Evolutionary conservation across 768 basidiomycete genomes (phyloP), one percentile per base, ranked within the genome.

Genomic region (Collybia sordida): DNA sequence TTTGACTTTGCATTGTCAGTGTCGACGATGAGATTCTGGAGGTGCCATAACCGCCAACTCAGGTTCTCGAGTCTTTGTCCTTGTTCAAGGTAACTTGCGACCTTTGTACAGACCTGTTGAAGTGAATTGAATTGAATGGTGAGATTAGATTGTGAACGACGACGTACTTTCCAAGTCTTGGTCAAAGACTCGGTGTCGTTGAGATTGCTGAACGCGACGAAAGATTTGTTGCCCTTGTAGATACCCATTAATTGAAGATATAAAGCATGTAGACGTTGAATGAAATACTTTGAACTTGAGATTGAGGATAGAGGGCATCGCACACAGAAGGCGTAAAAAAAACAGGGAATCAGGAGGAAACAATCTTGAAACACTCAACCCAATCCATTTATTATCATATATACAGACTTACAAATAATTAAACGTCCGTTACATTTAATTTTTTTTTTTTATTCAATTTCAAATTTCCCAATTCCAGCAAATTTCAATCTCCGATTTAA

Each of bases 191-290:
- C 91, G 46, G 81, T 76, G 73, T 93, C 91, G 72, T 80, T 73
- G 71, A 93, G 81, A 73, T 92, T 90, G 68, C 87, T 88, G 73
- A 93, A 93, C 53, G 91, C 90, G 69, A 93, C 88, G 68, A 93
- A 93, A 66, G 91, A 93, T 77, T 93, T 93, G 83, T 93, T 93
- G 72, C 91, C 88, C 90, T n/a, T n/a, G n/a, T n/a, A n/a, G n/a
- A n/a, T n/a, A n/a, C n/a, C n/a, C n/a, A n/a, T n/a, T n/a, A n/a
- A n/a, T n/a, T 91, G 79, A 11, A 31, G 9, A 63, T 45, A 40
- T 34, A 41, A 49, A 15, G 40, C 40, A 43, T 35, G 54, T 47
- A 24, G 38, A 54, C 38, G 22, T 35, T 41, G 51, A 41, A 42
- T 52, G 44, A 11, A 18, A 5, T 59, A 80, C 86, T 76, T 88